Evolutionary conservation across 2,329 filamentous ascomycete species (phyloP), one percentile per base, ranked within the genome.

Genomic region (Didymella pomorum): DNA sequence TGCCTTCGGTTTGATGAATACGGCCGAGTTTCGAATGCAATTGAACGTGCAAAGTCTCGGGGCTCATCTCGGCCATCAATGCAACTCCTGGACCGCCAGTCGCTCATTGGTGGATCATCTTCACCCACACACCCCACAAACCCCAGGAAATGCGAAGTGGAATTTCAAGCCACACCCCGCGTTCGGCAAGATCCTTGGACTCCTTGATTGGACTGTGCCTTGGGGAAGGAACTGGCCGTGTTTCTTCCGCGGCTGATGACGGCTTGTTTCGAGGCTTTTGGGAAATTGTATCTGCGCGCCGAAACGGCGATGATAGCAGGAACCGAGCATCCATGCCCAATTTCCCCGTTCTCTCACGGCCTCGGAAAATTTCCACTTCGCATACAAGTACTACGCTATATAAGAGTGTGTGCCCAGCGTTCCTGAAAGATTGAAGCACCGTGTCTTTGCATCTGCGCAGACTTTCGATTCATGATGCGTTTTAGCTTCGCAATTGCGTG

Each of bases 51-150:
- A 35, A 2, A 12, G 4, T 9, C 5, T 11, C 29, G 3, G 29
- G 26, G 6, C 21, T 49, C 44, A 53, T 53, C 37, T 58, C 44
- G 23, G 4, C 14, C 31, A 6, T 26, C 29, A 26, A 26, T 20
- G 8, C 21, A 31, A 11, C 11, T 26, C 18, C 8, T 37, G 8
- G n/a, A 31, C 16, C 6, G 20, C 6, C 16, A 21, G n/a, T 18
- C 4, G 16, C 18, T 60, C 39, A 68, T 68, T 68, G 66, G 66
- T 68, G 66, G 63, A 68, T 64, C 60, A 56, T 67, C 23, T 57
- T 39, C 25, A n/a, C 45, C 52, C 60, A 56, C 44, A 23, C 52
- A 60, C 64, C 60, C 61, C 63, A 66, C 54, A 58, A 59, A 58
- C 54, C 56, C 54, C 52, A 52, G 52, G 49, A 56, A 48, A 37